These are phyloP conservation scores for Canavalia gladiata DNA, from an alignment of 306 rosid genomes.

Conservation along the genomic window DNA sequence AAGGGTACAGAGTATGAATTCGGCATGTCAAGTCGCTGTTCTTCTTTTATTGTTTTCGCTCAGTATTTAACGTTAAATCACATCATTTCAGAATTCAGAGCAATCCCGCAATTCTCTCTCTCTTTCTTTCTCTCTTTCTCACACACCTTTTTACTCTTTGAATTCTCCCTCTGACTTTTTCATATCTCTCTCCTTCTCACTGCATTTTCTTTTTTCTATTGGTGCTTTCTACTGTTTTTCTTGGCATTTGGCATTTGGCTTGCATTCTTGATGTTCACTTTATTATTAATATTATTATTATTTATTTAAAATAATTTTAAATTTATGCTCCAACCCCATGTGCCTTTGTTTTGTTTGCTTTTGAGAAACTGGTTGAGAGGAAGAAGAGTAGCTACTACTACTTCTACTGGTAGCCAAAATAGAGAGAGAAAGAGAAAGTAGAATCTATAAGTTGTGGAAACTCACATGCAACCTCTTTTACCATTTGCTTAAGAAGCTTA, in stretches of 20 bases:
- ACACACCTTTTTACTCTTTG: background rate
- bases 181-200: background rate
- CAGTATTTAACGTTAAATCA: conserved; percentile 59
- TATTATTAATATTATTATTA: background rate
- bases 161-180: conserved; percentile 33
- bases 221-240: conserved; percentile 38
- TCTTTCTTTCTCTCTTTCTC: conserved; percentile 2
- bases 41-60: conserved; percentile 55
- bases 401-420: background rate
- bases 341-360: conserved; percentile 61
- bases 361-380: conserved; percentile 33
- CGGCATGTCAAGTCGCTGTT: conserved; percentile 77
- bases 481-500: conserved; percentile 35
- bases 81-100: conserved; percentile 65
- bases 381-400: background rate
- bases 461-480: conserved; percentile 49
- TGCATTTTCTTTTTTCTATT: conserved; percentile 17
- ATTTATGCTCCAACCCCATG: conserved; percentile 54
- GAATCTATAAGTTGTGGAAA: conserved; percentile 51
- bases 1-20: conserved; percentile 58
- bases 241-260: conserved; percentile 45
- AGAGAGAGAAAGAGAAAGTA: conserved; percentile 35
- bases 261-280: background rate
- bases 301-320: background rate
- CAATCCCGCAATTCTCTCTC: conserved; percentile 20